Evolutionary conservation across 345 rosid species (phyloP).

Genomic region (Hirschfeldia incana): DNA sequence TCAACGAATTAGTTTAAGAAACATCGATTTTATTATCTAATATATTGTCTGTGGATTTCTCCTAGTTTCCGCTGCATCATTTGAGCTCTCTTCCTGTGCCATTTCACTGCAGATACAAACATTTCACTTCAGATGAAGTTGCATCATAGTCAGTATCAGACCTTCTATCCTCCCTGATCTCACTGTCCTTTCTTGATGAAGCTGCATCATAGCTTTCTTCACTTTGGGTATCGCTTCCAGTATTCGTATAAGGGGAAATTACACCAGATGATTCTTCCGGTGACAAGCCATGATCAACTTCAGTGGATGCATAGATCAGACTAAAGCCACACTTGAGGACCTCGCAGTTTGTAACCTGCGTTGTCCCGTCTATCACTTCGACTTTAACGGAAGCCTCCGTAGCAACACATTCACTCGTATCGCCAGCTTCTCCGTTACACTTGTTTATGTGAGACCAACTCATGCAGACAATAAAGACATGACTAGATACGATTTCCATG

Average conservation of each 20-base stretch:
- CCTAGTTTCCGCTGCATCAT: too few species aligned
- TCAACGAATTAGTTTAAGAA: too few species aligned
- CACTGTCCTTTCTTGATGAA: background rate
- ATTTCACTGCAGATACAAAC: background rate
- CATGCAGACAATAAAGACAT: constrained; percentile 19
- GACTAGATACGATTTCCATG: background rate
- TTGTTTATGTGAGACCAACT: background rate
- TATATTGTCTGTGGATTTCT: too few species aligned
- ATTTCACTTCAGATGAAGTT: background rate
- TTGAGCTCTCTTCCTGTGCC: background rate
- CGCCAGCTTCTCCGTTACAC: background rate
- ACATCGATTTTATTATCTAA: too few species aligned
- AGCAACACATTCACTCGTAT: background rate
- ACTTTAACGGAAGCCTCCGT: background rate
- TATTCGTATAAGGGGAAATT: background rate
- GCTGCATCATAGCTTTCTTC: background rate
- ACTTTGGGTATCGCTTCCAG: background rate
- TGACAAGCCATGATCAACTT: too few species aligned
- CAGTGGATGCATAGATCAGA: too few species aligned
- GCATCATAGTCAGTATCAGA: background rate
- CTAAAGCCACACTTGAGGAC: background rate
- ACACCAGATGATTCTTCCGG: background rate
- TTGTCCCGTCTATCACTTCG: background rate
- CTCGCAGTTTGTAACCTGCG: background rate
- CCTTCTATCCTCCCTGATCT: background rate